phyloP scores from a whole-genome alignment of 2,329 filamentous ascomycete species.

The Phyllosticta paracitricarpa region DNA sequence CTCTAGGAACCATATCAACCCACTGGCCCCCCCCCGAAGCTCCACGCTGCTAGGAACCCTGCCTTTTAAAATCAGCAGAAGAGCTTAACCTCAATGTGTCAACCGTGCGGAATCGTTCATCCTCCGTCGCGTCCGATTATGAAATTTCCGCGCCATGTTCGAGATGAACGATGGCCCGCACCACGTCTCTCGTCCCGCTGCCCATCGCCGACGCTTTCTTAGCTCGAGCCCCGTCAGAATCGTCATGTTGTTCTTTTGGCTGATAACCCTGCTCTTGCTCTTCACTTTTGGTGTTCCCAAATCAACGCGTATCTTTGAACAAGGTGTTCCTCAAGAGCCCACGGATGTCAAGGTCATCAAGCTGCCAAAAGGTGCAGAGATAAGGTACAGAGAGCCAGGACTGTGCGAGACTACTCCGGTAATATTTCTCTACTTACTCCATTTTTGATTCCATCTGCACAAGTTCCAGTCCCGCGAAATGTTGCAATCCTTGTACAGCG shows the following conservation, averaged over 20 bases:
- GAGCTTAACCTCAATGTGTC: background rate
- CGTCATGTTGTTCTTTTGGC: background rate
- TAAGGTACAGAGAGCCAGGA: constrained; percentile 3
- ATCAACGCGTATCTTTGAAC: background rate
- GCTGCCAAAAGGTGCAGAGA: constrained; percentile 20
- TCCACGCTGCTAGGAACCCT: background rate
- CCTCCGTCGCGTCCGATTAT: background rate
- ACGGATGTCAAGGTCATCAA: constrained; percentile 21
- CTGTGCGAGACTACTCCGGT: constrained; percentile 29
- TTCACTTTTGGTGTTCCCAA: background rate
- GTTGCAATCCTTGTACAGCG: background rate
- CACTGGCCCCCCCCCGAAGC: background rate
- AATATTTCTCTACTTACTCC: constrained; percentile 16
- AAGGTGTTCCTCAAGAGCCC: background rate
- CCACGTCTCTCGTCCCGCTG: background rate
- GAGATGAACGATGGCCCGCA: background rate
- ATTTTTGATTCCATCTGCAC: constrained; percentile 19
- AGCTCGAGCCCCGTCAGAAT: background rate
- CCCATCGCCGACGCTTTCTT: background rate
- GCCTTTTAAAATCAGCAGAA: background rate
- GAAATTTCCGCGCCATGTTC: background rate
- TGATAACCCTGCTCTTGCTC: background rate
- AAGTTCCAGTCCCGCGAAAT: background rate
- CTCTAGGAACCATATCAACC: background rate
- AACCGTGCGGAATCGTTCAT: background rate